These are phyloP conservation scores for Graphium sp. DNA, from an alignment of 2,329 filamentous ascomycete species.

Conservation along the genomic window DNA sequence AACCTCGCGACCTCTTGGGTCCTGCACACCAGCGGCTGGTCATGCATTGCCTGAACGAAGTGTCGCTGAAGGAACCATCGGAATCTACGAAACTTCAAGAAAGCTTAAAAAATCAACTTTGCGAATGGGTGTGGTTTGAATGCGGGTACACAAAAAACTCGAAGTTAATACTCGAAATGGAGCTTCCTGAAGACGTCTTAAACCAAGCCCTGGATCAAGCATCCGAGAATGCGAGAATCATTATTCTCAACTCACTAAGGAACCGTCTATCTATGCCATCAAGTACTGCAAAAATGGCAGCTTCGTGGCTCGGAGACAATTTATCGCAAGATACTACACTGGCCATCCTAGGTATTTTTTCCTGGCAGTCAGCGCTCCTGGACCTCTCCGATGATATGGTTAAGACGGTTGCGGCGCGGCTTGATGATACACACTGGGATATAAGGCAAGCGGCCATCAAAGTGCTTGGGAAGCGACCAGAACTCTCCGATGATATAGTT, in stretches of 20 bases:
- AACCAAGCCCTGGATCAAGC: conserved; percentile 2
- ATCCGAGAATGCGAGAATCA: neutral
- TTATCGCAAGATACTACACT: neutral
- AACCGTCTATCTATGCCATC: neutral
- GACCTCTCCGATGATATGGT: neutral
- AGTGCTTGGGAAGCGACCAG: neutral
- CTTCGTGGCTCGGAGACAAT: neutral
- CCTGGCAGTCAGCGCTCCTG: neutral
- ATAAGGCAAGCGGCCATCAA: neutral
- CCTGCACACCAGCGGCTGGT: conserved; percentile 15
- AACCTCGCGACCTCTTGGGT: conserved; percentile 16
- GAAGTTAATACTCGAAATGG: conserved; percentile 6
- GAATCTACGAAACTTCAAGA: conserved; percentile 3
- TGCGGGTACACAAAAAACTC: conserved; percentile 4
- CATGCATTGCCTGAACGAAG: conserved; percentile 16
- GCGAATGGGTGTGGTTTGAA: conserved; percentile 9
- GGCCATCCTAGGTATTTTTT: conserved; percentile 2
- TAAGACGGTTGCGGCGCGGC: no score
- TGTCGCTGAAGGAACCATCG: neutral
- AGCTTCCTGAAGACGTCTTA: conserved; percentile 6
- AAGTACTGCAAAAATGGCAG: conserved; percentile 1
- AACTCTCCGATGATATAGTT: no score
- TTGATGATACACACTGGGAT: neutral
- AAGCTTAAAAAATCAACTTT: conserved; percentile 6
- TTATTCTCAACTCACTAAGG: neutral